These are phyloP conservation scores for Blastomyces parvus DNA, from an alignment of 2,329 filamentous ascomycete species.

Conservation along the genomic window DNA sequence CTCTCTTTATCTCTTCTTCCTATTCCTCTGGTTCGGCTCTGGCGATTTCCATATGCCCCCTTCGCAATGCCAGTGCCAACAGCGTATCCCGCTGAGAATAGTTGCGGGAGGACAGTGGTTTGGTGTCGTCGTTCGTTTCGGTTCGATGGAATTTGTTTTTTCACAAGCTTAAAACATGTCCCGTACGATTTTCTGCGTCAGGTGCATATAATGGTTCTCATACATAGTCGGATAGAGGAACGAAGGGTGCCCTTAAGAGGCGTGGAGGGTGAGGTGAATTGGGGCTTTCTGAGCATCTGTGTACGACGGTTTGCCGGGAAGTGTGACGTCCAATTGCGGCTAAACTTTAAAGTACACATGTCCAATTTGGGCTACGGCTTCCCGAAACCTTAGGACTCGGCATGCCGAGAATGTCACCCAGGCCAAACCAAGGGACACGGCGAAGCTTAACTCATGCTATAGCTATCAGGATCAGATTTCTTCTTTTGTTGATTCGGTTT, in stretches of 20 bases:
- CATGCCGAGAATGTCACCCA: too few species aligned
- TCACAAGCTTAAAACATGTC: background rate
- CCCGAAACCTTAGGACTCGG: background rate
- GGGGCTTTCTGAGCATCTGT: background rate
- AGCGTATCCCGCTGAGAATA: background rate
- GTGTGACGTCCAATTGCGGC: background rate
- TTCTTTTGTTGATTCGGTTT: background rate
- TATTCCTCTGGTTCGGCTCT: background rate
- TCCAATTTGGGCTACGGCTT: constrained; percentile 1
- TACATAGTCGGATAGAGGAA: background rate
- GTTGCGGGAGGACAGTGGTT: background rate
- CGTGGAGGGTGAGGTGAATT: background rate
- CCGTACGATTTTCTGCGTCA: background rate
- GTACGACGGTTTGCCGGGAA: background rate
- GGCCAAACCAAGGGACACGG: background rate
- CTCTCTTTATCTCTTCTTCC: background rate
- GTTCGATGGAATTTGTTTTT: background rate
- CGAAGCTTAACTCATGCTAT: background rate
- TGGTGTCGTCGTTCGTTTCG: background rate
- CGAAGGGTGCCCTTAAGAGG: background rate
- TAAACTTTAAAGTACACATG: constrained; percentile 2
- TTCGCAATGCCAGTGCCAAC: background rate
- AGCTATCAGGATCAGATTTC: background rate
- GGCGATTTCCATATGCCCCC: background rate
- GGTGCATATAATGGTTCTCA: background rate